Percentiles rank a stretch among this genome's conserved stretches.
Conservation (phyloP, 1,284 basidiomycete genomes). For the Sporisorium reilianum region DNA sequence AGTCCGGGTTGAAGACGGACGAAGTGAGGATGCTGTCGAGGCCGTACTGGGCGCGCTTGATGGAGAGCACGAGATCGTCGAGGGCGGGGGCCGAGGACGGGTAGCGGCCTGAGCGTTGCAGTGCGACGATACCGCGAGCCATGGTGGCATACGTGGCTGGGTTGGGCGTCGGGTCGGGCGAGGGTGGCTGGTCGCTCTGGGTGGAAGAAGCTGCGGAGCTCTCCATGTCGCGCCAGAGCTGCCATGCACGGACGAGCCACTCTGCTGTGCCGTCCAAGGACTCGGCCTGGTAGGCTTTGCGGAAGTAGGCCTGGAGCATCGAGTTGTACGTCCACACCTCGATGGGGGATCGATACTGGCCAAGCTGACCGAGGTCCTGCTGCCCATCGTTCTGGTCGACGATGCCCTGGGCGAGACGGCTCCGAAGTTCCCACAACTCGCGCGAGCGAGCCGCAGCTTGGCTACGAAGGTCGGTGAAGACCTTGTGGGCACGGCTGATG, state of each 20-base stretch:
- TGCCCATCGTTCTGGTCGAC: slow-evolving; percentile 38
- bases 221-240: slow-evolving; percentile 59
- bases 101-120: slow-evolving; percentile 45
- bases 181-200: slow-evolving; percentile 29
- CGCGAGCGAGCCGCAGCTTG: slow-evolving; percentile 44
- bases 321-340: slow-evolving; percentile 62
- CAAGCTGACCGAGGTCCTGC: slow-evolving; percentile 32
- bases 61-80: slow-evolving; percentile 46
- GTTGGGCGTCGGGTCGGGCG: slow-evolving; percentile 55
- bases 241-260: slow-evolving; percentile 58
- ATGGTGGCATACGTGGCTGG: slow-evolving; percentile 56
- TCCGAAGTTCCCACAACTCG: slow-evolving; percentile 44
- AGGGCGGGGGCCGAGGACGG: slow-evolving; percentile 42
- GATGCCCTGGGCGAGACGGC: slow-evolving; percentile 41
- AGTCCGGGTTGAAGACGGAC: slow-evolving; percentile 45
- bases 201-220: slow-evolving; percentile 2
- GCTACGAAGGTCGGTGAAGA: slow-evolving; percentile 58
- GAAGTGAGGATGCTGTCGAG: slow-evolving; percentile 57
- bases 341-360: slow-evolving; percentile 40
- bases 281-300: slow-evolving; percentile 54
- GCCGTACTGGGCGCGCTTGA: slow-evolving; percentile 37
- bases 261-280: slow-evolving; percentile 38
- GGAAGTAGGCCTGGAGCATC: slow-evolving; percentile 62
- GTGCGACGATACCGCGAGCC: slow-evolving; percentile 58
- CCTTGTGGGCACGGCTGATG: slow-evolving; percentile 60